Base-by-base conservation (phyloP, 352 stramenopile genomes). In the Globisporangium paddicum region DNA sequence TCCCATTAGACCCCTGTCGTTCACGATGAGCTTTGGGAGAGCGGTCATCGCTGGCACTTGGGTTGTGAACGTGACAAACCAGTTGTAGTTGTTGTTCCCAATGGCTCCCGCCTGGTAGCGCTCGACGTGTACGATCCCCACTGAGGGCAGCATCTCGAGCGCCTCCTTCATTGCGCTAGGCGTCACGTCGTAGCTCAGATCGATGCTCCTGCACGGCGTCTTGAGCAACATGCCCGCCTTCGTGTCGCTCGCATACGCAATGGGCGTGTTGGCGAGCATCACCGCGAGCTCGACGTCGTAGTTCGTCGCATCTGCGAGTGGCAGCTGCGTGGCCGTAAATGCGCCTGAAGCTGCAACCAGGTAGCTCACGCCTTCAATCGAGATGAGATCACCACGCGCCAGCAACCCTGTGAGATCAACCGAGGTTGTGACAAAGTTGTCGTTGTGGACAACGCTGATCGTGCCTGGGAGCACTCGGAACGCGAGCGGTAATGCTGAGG, bases 111-210 rank as follows among this genome's bases (percentile, higher is more conserved):
- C 68, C 23, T 79, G 77, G 26, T 93, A 67, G n/a, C 95, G 84
- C 52, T 91, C 80, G 1, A 98, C 89, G 18, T 95, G 80, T 5
- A 98, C 89, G n/a, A 84, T 70, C 1, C 93, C 93, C 23, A 97
- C 58, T 50, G 87, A 93, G 11, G 90, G 78, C 5, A 99, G 67
- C 58, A 91, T 72, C 72, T 98, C 85, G 13, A 99, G 55, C 3
- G 91, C 86, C 14, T 76, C 75, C 50, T 93, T 68, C 68, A 95
- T 74, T 3, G 60, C 66, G 18, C 47, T 62, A n/a, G 82, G 82
- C 0, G 79, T 84, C 9, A 77, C 58, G 42, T 95, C 81, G 55
- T 76, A 82, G 0, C 67, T 18, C 28, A 95, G 52, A 11, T 75
- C 69, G 4, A 64, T 86, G 4, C 79, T 91, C 13, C 80, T 78